These are phyloP conservation scores for Trichoderma sp. DNA, from an alignment of 2,329 filamentous ascomycete genomes.

Conservation along the genomic window DNA sequence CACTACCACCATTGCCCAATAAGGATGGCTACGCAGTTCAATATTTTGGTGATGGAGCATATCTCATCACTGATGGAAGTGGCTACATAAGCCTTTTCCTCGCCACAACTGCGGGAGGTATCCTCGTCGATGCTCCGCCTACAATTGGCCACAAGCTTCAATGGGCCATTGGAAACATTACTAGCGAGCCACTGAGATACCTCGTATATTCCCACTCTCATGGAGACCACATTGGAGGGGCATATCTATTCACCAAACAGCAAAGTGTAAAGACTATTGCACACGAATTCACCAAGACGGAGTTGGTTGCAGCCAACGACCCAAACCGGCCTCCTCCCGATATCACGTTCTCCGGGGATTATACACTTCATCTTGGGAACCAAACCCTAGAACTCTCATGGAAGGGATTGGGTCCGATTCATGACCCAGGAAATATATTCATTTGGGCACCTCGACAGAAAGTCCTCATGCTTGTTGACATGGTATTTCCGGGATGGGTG, in stretches of 20 bases:
- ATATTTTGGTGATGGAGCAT: neutral
- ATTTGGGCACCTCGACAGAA: neutral
- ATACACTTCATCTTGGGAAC: neutral
- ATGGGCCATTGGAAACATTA: neutral
- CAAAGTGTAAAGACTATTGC: neutral
- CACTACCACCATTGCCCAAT: neutral
- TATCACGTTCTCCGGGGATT: neutral
- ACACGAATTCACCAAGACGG: neutral
- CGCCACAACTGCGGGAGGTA: neutral
- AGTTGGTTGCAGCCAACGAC: neutral
- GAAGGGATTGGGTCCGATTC: neutral
- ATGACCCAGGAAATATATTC: neutral
- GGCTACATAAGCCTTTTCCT: neutral
- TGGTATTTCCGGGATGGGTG: constrained; percentile 9
- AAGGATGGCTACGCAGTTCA: neutral
- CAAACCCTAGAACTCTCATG: neutral
- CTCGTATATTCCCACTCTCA: neutral
- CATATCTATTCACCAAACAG: neutral
- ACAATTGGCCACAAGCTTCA: neutral
- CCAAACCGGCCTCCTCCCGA: neutral
- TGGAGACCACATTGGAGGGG: neutral
- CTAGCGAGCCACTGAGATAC: neutral
- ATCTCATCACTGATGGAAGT: neutral
- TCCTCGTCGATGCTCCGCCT: neutral
- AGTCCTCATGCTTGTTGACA: constrained; percentile 5